Conservation (phyloP, 2,329 filamentous ascomycete species). For the Hawksworthiomyces lignivorus region DNA sequence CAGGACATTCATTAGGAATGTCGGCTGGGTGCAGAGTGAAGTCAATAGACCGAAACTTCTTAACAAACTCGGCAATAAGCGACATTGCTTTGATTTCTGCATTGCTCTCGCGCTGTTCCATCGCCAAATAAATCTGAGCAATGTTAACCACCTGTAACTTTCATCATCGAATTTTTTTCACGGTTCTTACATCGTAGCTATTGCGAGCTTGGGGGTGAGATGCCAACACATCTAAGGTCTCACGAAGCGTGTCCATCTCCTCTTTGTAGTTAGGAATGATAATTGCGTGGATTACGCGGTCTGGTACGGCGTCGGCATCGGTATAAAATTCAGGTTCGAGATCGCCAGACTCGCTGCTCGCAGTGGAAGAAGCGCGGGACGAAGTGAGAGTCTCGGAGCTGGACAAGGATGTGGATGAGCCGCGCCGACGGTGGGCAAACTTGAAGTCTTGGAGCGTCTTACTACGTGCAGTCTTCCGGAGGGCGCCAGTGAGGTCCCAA, state of each 20-base stretch:
- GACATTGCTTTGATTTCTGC: constrained; percentile 53
- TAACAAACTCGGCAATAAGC: constrained; percentile 55
- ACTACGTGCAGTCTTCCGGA: constrained; percentile 38
- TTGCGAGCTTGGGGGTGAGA: constrained; percentile 55
- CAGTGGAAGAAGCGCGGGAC: constrained; percentile 38
- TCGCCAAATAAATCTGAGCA: constrained; percentile 65
- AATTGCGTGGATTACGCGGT: constrained; percentile 55
- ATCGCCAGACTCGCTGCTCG: constrained; percentile 45
- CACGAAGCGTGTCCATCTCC: constrained; percentile 58
- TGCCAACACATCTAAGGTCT: constrained; percentile 61
- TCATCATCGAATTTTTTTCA: too few species aligned
- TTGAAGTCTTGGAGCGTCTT: constrained; percentile 41
- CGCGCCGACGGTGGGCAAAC: constrained; percentile 38
- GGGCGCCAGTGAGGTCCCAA: constrained; percentile 45
- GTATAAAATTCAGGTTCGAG: constrained; percentile 36
- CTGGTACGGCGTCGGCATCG: constrained; percentile 35
- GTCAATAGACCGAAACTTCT: constrained; percentile 58
- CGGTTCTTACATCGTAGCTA: constrained; percentile 62
- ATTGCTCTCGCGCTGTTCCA: constrained; percentile 61
- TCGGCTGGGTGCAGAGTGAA: constrained; percentile 60
- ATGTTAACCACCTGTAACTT: too few species aligned
- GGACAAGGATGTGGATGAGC: constrained; percentile 46
- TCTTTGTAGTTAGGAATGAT: constrained; percentile 70
- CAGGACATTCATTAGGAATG: constrained; percentile 60
- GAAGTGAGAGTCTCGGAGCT: constrained; percentile 48